phyloP scores from a whole-genome alignment of 2,329 filamentous ascomycete species.

The Tolypocladium nubicola region DNA sequence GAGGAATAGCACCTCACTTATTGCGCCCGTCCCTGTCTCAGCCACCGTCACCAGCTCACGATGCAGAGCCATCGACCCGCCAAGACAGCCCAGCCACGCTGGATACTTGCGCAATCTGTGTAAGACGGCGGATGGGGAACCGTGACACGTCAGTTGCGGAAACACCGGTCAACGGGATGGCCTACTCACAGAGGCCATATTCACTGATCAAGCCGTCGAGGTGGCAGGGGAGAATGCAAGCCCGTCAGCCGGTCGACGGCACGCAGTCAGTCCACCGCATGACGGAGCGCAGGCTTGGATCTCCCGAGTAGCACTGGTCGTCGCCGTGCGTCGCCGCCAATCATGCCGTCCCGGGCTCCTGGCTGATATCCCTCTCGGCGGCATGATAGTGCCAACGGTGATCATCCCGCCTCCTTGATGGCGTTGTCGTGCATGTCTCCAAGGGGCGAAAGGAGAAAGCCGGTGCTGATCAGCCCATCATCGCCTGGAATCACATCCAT shows the following conservation, averaged over 20 bases:
- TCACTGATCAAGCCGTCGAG: neutral
- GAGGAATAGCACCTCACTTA: neutral
- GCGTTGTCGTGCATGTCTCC: neutral
- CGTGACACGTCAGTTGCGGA: neutral
- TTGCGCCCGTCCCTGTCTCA: neutral
- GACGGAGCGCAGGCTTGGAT: neutral
- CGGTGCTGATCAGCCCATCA: neutral
- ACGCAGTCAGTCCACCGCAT: neutral
- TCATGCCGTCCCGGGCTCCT: neutral
- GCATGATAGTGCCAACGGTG: neutral
- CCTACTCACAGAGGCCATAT: neutral
- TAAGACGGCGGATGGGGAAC: neutral
- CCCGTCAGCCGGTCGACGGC: neutral
- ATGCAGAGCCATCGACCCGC: neutral
- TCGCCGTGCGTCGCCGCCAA: neutral
- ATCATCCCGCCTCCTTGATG: neutral
- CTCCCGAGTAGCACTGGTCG: neutral
- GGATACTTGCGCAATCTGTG: neutral
- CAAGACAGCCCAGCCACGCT: neutral
- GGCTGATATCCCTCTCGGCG: neutral
- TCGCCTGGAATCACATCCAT: neutral
- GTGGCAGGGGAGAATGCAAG: neutral
- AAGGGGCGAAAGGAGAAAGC: neutral
- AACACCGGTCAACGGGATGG: neutral
- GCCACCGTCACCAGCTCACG: neutral